Conservation (phyloP, 192 early-diverging fungal genomes). For the Coemansia aciculifera region DNA sequence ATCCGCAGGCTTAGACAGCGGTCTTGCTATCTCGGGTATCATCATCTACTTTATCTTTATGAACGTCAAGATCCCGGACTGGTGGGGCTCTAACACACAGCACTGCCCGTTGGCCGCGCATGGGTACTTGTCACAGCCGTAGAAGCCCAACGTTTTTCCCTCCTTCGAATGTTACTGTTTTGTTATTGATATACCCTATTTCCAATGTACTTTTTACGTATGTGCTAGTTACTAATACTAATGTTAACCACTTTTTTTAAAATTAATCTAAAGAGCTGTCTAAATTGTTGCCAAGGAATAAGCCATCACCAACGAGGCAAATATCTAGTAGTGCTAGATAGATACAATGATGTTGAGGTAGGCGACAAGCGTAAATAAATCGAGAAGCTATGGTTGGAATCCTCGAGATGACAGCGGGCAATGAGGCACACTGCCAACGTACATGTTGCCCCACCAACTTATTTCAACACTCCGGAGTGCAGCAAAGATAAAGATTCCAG, state of each 20-base stretch:
- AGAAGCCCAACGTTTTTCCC: not conserved
- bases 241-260: not conserved
- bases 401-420: not conserved
- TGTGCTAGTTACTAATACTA: not conserved
- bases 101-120: slow-evolving; percentile 41
- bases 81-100: slow-evolving; percentile 50
- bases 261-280: not conserved
- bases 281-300: not conserved
- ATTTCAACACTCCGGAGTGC: not conserved
- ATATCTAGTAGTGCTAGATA: not conserved
- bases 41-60: slow-evolving; percentile 49
- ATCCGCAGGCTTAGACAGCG: slow-evolving; percentile 60
- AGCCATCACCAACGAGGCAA: not conserved
- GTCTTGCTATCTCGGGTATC: slow-evolving; percentile 53
- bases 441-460: not conserved
- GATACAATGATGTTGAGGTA: too few relatives aligned
- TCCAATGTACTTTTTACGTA: not conserved
- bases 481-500: slow-evolving; percentile 25
- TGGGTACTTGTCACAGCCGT: slow-evolving; percentile 21
- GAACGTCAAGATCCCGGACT: slow-evolving; percentile 35
- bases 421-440: not conserved
- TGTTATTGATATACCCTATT: not conserved
- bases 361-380: not conserved
- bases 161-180: not conserved
- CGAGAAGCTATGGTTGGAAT: not conserved